Percentiles rank a stretch among this genome's conserved stretches.
phyloP scores from a whole-genome alignment of 176 grass and related monocot genomes.

The Themeda triandra region DNA sequence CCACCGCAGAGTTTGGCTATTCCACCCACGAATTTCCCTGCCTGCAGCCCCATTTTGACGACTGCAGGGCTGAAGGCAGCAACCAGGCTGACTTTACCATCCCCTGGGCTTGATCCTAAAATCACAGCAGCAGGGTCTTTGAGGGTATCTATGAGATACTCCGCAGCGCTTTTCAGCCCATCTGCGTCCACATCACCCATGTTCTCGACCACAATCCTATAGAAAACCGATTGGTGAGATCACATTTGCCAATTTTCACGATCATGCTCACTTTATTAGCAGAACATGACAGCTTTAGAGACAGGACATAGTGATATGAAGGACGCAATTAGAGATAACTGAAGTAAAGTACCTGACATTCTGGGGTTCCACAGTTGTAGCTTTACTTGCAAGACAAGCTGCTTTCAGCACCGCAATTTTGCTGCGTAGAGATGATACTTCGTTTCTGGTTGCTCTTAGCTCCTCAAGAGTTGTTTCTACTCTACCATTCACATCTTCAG shows the following conservation, averaged over 20 bases:
- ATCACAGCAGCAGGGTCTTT: conserved; percentile 82
- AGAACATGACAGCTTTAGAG: neutral
- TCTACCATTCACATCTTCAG: conserved; percentile 82
- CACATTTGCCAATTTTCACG: neutral
- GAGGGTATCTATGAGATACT: conserved; percentile 64
- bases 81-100: conserved; percentile 89
- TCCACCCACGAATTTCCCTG: conserved; percentile 81
- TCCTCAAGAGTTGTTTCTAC: conserved; percentile 82
- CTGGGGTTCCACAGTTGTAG: conserved; percentile 40
- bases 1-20: conserved; percentile 91
- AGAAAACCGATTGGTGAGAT: neutral
- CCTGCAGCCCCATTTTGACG: conserved; percentile 70
- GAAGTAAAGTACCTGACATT: conserved; percentile 63
- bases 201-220: conserved; percentile 74
- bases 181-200: conserved; percentile 90
- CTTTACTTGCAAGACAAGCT: conserved; percentile 53
- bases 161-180: conserved; percentile 72
- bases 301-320: neutral
- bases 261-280: neutral
- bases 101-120: conserved; percentile 76
- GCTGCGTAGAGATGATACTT: conserved; percentile 72
- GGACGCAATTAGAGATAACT: neutral
- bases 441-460: conserved; percentile 74
- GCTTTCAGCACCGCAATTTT: conserved; percentile 93
- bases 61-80: conserved; percentile 78